These are phyloP conservation scores for Stylosanthes scabra DNA, from an alignment of 331 rosid species.

Conservation along the genomic window DNA sequence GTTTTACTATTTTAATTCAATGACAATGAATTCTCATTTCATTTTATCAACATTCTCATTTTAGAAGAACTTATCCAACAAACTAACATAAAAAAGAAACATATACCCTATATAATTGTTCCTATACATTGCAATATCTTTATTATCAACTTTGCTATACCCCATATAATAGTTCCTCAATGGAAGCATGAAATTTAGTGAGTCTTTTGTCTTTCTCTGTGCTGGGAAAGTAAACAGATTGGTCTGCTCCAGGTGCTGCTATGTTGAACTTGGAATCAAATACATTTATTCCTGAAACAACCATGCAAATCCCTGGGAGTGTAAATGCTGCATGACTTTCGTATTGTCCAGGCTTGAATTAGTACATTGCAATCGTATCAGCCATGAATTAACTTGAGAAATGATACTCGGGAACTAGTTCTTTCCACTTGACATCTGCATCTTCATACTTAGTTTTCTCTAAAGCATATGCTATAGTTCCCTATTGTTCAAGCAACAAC, in stretches of 20 bases:
- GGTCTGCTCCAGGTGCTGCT: conserved; percentile 97
- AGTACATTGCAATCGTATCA: conserved; percentile 91
- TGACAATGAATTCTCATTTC: too few relatives aligned
- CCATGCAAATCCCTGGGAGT: conserved; percentile 88
- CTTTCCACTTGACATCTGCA: conserved; percentile 94
- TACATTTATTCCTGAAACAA: conserved; percentile 87
- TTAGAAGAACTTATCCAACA: too few relatives aligned
- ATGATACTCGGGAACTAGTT: conserved; percentile 80
- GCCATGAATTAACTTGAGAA: conserved; percentile 91
- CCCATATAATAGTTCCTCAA: conserved; percentile 81
- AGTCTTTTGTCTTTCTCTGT: conserved; percentile 61
- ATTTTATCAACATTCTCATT: too few relatives aligned
- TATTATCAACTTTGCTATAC: conserved; percentile 62
- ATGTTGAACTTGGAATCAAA: conserved; percentile 95
- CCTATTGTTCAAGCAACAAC: conserved; percentile 49
- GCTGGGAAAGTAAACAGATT: conserved; percentile 80
- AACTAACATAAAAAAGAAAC: too few relatives aligned
- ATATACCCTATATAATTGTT: too few relatives aligned
- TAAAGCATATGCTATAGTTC: conserved; percentile 93
- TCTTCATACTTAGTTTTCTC: conserved; percentile 93
- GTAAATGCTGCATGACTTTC: conserved; percentile 87
- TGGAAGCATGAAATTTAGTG: conserved; percentile 59
- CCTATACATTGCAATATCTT: too few relatives aligned
- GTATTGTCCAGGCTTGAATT: conserved; percentile 51
- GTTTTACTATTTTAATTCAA: too few relatives aligned